Base-by-base conservation (phyloP, 495 filamentous ascomycete species). In the Pyrenula aspistea region DNA sequence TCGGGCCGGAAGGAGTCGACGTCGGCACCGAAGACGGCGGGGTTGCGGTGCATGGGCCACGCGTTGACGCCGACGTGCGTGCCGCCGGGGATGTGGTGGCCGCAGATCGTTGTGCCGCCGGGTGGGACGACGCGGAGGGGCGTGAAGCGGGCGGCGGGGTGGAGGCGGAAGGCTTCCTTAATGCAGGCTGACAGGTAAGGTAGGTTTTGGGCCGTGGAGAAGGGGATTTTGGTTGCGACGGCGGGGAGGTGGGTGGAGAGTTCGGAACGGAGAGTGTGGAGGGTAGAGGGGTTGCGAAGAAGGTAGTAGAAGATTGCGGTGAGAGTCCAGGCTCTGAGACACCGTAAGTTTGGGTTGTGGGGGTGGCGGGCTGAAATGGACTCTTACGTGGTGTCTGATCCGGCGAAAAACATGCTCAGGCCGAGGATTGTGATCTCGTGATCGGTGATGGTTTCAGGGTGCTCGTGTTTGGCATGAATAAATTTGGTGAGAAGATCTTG, bases 61-160 rank as follows among this genome's bases (percentile, higher is more conserved):
- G 73, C 57, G 55, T 77, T 73, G 10, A 79, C 61, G 53, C 71
- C 82, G 10, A 88, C 81, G 10, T 77, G 74, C 0, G 77, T 80
- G 61, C 83, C 83, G 1, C 68, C 71, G 0, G 78, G 80, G 24
- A 86, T 67, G 55, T 68, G 64, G 49, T 66, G 54, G 4, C 80
- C 81, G 36, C 73, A 72, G 54, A 86, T 69, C 0, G 59, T 56
- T 2, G 73, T 65, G 0, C 84, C 85, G 12, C 71, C 70, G 22
- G 67, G 60, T 1, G 84, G 85, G 1, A 87, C 83, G 50, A 84
- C 65, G 31, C 86, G 77, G 65, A 87, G 82, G 55, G 87, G 74
- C 22, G 80, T 75, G 53, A 86, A 63, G 0, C 81, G 81, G 0
- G 80, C 73, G 2, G 83, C 79, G 0, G 86, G 86, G 54, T 60